These are phyloP conservation scores for Phytopythium cucurbitacearum DNA, from an alignment of 352 stramenopile species.

Conservation along the genomic window DNA sequence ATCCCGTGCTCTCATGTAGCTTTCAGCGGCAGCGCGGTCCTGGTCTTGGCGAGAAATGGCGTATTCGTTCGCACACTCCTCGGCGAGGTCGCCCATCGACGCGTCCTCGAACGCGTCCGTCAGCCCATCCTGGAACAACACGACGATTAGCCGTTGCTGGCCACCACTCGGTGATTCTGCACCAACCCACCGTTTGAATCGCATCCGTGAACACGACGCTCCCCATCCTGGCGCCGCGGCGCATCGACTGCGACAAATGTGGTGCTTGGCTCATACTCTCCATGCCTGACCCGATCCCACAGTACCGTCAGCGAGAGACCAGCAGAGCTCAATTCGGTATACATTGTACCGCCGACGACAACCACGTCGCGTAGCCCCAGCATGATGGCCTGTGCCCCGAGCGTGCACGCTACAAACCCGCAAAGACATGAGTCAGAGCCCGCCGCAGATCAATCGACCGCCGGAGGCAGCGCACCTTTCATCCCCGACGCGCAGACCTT, in stretches of 20 bases:
- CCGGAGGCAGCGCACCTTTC: constrained; percentile 48
- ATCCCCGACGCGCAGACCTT: constrained; percentile 96
- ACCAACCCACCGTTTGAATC: constrained; percentile 40
- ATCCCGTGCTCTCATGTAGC: constrained; percentile 81
- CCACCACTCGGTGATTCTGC: neutral
- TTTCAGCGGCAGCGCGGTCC: constrained; percentile 90
- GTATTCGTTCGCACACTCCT: constrained; percentile 88
- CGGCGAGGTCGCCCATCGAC: constrained; percentile 94
- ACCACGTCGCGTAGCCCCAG: constrained; percentile 76
- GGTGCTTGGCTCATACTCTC: constrained; percentile 96
- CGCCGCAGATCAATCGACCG: neutral
- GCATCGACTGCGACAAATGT: constrained; percentile 78
- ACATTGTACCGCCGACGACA: constrained; percentile 61
- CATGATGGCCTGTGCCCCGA: constrained; percentile 86
- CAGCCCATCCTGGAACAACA: constrained; percentile 87
- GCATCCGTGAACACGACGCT: constrained; percentile 88
- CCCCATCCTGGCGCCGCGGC: constrained; percentile 81
- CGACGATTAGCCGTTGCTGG: neutral
- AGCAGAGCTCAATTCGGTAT: neutral
- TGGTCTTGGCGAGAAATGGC: constrained; percentile 89
- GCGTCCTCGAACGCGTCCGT: constrained; percentile 92
- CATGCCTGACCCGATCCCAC: constrained; percentile 53
- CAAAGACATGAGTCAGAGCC: neutral
- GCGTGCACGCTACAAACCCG: constrained; percentile 50
- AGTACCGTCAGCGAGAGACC: neutral